phyloP scores from a whole-genome alignment of 2,329 filamentous ascomycete species.

The Didymella sp. region DNA sequence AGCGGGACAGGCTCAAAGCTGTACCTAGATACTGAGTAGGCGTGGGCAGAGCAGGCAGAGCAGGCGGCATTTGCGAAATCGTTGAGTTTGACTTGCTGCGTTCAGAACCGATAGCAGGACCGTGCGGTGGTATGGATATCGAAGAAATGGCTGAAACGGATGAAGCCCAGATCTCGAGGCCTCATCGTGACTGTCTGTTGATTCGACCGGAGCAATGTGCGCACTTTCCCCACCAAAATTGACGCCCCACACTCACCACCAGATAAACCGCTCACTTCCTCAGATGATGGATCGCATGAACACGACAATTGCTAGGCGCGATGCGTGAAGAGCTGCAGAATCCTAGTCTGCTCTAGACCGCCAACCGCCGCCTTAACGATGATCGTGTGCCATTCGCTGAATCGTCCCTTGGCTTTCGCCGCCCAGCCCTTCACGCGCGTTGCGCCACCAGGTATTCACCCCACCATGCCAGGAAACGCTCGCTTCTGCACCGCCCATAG shows the following conservation, averaged over 20 bases:
- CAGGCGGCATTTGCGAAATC: background rate
- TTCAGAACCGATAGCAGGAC: background rate
- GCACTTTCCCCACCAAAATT: slow-evolving; percentile 2
- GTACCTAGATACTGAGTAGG: background rate
- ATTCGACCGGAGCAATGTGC: slow-evolving; percentile 3
- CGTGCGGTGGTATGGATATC: background rate
- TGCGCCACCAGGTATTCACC: slow-evolving; percentile 18
- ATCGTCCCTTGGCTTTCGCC: slow-evolving; percentile 17
- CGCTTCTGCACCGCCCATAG: slow-evolving; percentile 14
- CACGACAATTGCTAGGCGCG: slow-evolving; percentile 5
- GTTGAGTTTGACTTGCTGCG: background rate
- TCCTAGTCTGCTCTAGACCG: slow-evolving; percentile 5
- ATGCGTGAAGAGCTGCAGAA: slow-evolving; percentile 6
- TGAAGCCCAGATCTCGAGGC: background rate
- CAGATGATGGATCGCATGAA: slow-evolving; percentile 5
- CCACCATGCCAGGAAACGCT: slow-evolving; percentile 9
- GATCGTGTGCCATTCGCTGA: slow-evolving; percentile 16
- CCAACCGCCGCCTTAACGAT: background rate
- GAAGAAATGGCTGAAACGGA: slow-evolving; percentile 10
- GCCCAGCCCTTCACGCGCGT: slow-evolving; percentile 18
- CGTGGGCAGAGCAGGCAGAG: background rate
- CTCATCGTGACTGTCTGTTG: background rate
- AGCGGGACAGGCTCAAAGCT: background rate
- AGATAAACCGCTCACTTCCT: background rate
- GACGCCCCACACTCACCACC: slow-evolving; percentile 10